Conservation (phyloP, 2,329 filamentous ascomycete genomes). For the Talaromyces verruculosus region DNA sequence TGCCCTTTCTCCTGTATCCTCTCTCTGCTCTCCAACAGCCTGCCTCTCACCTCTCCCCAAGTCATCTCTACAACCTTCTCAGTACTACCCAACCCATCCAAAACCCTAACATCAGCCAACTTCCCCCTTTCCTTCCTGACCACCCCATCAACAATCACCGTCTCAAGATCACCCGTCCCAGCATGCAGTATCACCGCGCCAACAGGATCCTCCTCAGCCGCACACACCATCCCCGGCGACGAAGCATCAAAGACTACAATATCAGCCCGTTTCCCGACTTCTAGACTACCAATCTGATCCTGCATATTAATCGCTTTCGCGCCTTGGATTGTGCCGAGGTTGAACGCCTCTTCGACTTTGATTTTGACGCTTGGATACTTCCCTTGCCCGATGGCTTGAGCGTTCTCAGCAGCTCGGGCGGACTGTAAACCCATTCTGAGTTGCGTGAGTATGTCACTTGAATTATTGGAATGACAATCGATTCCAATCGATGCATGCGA, state of each 20-base stretch:
- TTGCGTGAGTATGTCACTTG: background rate
- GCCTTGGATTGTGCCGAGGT: slow-evolving; percentile 34
- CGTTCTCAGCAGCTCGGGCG: background rate
- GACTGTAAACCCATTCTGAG: background rate
- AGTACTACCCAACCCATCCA: background rate
- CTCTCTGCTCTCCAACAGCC: slow-evolving; percentile 5
- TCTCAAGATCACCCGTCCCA: slow-evolving; percentile 29
- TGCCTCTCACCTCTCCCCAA: background rate
- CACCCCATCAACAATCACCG: slow-evolving; percentile 32
- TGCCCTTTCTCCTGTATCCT: background rate
- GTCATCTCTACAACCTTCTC: background rate
- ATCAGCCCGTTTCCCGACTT: slow-evolving; percentile 33
- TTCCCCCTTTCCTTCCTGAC: background rate
- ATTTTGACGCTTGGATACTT: background rate
- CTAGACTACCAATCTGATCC: slow-evolving; percentile 30
- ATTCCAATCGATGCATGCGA: background rate
- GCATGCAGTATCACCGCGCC: slow-evolving; percentile 34
- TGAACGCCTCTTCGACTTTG: slow-evolving; percentile 12
- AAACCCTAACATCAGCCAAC: background rate
- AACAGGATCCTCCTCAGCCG: slow-evolving; percentile 30
- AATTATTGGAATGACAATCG: slow-evolving; percentile 13
- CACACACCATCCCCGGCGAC: slow-evolving; percentile 31
- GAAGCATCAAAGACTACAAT: slow-evolving; percentile 32
- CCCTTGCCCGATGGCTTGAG: background rate
- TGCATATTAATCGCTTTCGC: slow-evolving; percentile 31